Base-by-base conservation (phyloP, 768 basidiomycete species). In the Tylopilus sp. region DNA sequence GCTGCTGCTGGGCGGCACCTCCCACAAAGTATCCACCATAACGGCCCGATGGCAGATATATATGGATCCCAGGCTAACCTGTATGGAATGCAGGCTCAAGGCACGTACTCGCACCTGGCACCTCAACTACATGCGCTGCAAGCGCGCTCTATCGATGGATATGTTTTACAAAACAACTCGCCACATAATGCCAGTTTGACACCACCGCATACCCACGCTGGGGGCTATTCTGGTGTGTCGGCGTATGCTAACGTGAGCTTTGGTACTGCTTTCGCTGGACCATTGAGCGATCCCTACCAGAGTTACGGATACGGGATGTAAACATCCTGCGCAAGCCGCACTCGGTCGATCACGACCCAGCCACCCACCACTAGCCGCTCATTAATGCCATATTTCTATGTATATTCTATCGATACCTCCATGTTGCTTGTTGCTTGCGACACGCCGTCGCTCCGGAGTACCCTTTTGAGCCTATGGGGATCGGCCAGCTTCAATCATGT, bases 241-340 rank as follows among this genome's bases (percentile, higher is more conserved):
- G 62, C 69, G 20, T 80, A 76, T 58, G 67, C 67, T 55, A 84
- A 81, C 63, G 78, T 78, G 62, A 81, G 78, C 62, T 80, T 77
- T 67, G 72, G 73, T 43, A 68, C 75, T 53, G 73, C 75, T 48
- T 65, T 79, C 53, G 69, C 83, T 36, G 75, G 77, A 42, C 73
- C 80, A 36, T 73, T 85, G 62, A 81, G 75, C 61, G 88, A 90
- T 69, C 86, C 85, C 30, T 91, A 91, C 75, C 86, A 87, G 73
- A 73, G 75, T 57, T 91, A 85, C 62, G 85, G 83, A 52, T 91
- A 91, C 62, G 83, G 86, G 65, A 88, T 90, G 86, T 91, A 79
- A 83, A 71, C 47, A 28, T 44, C 28, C 51, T 40, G 33, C 35
- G 31, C 41, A 17, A 35, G 46, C 60, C 57, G 35, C 60, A 71